These are phyloP conservation scores for Malus hybrid DNA, from an alignment of 331 rosid genomes.

Conservation along the genomic window DNA sequence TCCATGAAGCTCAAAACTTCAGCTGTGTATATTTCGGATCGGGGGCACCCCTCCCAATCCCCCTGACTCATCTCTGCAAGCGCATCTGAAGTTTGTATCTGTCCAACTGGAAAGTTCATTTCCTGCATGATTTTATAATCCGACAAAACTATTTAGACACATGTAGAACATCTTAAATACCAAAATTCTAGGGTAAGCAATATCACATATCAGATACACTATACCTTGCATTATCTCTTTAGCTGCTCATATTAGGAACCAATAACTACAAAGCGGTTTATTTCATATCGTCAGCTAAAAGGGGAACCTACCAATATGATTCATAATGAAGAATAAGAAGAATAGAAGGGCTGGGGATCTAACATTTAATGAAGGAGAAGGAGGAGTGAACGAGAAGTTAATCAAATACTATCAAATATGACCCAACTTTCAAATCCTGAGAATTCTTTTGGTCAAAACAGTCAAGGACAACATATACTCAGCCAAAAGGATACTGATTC, in stretches of 20 bases:
- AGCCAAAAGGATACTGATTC: neutral
- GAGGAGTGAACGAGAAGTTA: neutral
- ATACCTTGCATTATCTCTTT: neutral
- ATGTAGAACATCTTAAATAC: constrained; percentile 11
- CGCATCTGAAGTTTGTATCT: constrained; percentile 65
- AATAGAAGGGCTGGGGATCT: neutral
- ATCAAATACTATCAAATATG: neutral
- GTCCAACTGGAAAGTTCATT: constrained; percentile 58
- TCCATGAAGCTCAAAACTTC: constrained; percentile 66
- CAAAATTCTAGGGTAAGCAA: neutral
- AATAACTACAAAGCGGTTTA: neutral
- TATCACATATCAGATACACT: neutral
- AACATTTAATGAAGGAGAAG: neutral
- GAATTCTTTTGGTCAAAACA: neutral
- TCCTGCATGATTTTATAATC: constrained; percentile 42
- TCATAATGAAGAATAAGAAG: neutral
- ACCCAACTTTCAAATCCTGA: neutral
- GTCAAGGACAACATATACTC: neutral
- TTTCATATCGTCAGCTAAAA: neutral
- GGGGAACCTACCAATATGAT: neutral
- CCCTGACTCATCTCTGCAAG: constrained; percentile 95
- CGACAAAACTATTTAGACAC: neutral
- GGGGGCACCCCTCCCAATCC: constrained; percentile 93
- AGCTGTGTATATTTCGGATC: constrained; percentile 80
- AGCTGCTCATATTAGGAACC: neutral